Evolutionary conservation across 2,329 filamentous ascomycete genomes (phyloP).

Genomic region (Pyrenophora tritici-repentis): DNA sequence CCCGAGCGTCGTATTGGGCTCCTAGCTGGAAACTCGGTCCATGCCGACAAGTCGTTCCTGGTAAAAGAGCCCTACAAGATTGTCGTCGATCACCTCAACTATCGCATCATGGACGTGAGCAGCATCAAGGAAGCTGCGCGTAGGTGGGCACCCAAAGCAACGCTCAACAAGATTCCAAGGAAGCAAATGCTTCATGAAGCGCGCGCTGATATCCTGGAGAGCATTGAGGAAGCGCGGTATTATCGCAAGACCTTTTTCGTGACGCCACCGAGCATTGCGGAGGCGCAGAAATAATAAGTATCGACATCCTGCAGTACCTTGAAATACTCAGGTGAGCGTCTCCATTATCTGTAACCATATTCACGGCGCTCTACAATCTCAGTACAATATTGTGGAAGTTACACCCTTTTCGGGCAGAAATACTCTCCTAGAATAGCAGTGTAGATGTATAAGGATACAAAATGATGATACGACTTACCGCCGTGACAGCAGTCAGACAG

Average conservation of each 20-base stretch:
- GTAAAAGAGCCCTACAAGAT: slow-evolving; percentile 72
- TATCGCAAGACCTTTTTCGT: slow-evolving; percentile 74
- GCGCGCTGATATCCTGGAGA: slow-evolving; percentile 88
- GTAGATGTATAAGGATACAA: too few relatives aligned
- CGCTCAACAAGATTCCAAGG: slow-evolving; percentile 65
- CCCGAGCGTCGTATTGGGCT: slow-evolving; percentile 70
- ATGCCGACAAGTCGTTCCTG: slow-evolving; percentile 85
- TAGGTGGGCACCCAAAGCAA: slow-evolving; percentile 72
- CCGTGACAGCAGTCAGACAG: too few relatives aligned
- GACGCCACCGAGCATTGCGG: slow-evolving; percentile 7
- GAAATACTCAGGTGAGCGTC: too few relatives aligned
- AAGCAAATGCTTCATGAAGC: slow-evolving; percentile 84
- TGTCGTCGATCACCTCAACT: slow-evolving; percentile 79
- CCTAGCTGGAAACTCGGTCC: slow-evolving; percentile 90
- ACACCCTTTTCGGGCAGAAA: too few relatives aligned
- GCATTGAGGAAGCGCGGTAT: slow-evolving; percentile 86
- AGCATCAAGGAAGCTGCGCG: slow-evolving; percentile 86
- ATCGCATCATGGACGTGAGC: slow-evolving; percentile 91
- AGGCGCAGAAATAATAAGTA: background rate
- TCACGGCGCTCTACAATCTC: too few relatives aligned
- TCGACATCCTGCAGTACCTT: too few relatives aligned
- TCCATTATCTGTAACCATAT: too few relatives aligned
- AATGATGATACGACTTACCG: too few relatives aligned
- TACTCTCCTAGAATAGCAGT: too few relatives aligned
- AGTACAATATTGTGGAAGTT: too few relatives aligned